Percentiles rank a stretch among this genome's conserved stretches.
These are phyloP conservation scores for Globisporangium cystogenes DNA, from an alignment of 352 stramenopile genomes.

Conservation along the genomic window DNA sequence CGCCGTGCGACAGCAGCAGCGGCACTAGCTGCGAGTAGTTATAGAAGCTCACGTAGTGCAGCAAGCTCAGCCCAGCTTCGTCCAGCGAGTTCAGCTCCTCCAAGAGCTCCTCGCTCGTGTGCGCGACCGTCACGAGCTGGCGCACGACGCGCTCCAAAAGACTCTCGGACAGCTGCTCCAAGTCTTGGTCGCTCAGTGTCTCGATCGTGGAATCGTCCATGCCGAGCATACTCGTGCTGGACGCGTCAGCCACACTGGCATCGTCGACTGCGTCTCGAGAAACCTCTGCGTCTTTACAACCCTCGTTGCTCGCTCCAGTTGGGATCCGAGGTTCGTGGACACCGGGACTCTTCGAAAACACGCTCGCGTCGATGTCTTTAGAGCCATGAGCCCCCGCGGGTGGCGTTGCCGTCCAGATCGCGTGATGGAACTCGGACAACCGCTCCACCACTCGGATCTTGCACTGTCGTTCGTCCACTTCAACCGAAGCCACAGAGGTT, in stretches of 20 bases:
- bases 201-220: slow-evolving; percentile 74
- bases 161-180: slow-evolving; percentile 74
- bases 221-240: slow-evolving; percentile 5
- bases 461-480: slow-evolving; percentile 84
- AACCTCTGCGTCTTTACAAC: neutral
- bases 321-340: neutral
- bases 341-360: neutral
- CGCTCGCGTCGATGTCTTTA: neutral
- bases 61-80: slow-evolving; percentile 76
- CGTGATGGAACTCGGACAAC: slow-evolving; percentile 76
- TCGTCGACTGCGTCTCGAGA: neutral
- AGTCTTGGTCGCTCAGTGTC: slow-evolving; percentile 65
- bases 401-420: slow-evolving; percentile 50
- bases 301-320: neutral
- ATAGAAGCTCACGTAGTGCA: slow-evolving; percentile 91
- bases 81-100: slow-evolving; percentile 87
- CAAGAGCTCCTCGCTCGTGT: slow-evolving; percentile 74
- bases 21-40: slow-evolving; percentile 79
- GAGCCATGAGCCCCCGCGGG: slow-evolving; percentile 7
- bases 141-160: slow-evolving; percentile 80
- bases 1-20: slow-evolving; percentile 72
- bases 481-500: slow-evolving; percentile 7
- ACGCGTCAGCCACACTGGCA: neutral
- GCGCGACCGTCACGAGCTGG: slow-evolving; percentile 72
- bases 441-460: slow-evolving; percentile 86